These are phyloP conservation scores for Pythium myriotylum DNA, from an alignment of 352 stramenopile genomes.

Conservation along the genomic window DNA sequence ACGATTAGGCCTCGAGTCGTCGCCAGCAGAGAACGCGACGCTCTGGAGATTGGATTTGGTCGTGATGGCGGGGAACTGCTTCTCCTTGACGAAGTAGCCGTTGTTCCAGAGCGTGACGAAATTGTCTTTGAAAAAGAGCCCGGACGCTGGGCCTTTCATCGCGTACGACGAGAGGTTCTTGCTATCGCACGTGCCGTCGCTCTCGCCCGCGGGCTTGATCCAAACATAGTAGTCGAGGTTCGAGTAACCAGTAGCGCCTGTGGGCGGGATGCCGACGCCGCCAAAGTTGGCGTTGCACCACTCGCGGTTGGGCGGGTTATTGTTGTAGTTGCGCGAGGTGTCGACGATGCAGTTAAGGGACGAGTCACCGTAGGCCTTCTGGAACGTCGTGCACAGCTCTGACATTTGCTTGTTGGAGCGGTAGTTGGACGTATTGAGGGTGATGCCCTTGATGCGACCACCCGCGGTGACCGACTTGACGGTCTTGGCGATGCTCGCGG, in stretches of 20 bases:
- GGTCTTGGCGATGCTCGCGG: conserved; percentile 31
- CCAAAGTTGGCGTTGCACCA: conserved; percentile 73
- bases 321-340: conserved; percentile 62
- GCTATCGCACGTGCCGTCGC: conserved; percentile 31
- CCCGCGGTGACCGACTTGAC: conserved; percentile 43
- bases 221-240: conserved; percentile 76
- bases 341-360: conserved; percentile 66
- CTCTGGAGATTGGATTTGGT: too few relatives aligned
- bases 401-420: conserved; percentile 49
- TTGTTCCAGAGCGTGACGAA: conserved; percentile 75
- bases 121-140: conserved; percentile 56
- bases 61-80: too few relatives aligned
- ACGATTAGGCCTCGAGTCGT: conserved; percentile 1
- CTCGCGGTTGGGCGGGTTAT: conserved; percentile 41
- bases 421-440: conserved; percentile 83
- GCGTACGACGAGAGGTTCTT: conserved; percentile 39
- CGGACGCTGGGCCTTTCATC: conserved; percentile 51
- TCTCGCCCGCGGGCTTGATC: conserved; percentile 64
- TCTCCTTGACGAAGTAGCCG: conserved; percentile 57
- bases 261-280: conserved; percentile 54
- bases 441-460: conserved; percentile 57
- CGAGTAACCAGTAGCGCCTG: conserved; percentile 42
- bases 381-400: conserved; percentile 60
- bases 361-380: conserved; percentile 43
- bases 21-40: background rate